Evolutionary conservation across 1,284 basidiomycete genomes (phyloP).

Genomic region (Boletus holoroseus): DNA sequence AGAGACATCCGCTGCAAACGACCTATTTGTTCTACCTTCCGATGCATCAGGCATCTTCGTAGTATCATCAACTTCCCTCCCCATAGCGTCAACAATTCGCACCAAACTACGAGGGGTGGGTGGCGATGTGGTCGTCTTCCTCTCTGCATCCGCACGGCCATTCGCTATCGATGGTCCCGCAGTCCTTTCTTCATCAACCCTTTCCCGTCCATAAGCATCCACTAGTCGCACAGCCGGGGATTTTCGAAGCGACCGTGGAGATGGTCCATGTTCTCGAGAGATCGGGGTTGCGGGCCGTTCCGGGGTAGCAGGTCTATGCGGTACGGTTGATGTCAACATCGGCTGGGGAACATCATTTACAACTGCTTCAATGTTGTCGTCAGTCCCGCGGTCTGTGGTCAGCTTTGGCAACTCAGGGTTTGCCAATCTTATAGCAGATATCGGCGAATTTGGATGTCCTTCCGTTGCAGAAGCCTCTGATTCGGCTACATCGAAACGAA

Average conservation of each 20-base stretch:
- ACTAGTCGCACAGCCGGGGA: constrained; percentile 51
- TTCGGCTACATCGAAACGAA: constrained; percentile 59
- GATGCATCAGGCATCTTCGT: constrained; percentile 29
- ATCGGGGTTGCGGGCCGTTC: constrained; percentile 22
- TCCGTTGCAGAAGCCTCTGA: constrained; percentile 38
- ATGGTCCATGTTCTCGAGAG: constrained; percentile 26
- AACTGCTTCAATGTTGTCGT: not conserved
- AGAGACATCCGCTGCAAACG: constrained; percentile 28
- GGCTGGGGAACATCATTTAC: constrained; percentile 1
- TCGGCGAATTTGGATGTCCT: constrained; percentile 26
- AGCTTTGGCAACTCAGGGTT: constrained; percentile 22
- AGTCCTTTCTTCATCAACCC: constrained; percentile 13
- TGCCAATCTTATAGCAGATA: constrained; percentile 27
- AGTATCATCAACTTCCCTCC: constrained; percentile 45
- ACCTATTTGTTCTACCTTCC: constrained; percentile 15
- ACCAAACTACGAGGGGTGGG: constrained; percentile 41
- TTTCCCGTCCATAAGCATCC: constrained; percentile 53
- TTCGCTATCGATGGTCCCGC: constrained; percentile 1
- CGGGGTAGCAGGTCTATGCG: constrained; percentile 17
- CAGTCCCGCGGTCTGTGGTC: not conserved
- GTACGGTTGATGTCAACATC: not conserved
- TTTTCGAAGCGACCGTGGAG: constrained; percentile 39
- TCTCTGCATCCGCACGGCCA: constrained; percentile 16
- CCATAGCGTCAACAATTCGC: constrained; percentile 65
- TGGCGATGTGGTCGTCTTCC: constrained; percentile 10